Base-by-base conservation (phyloP, 495 filamentous ascomycete species). In the Pyrenopolyporus hunteri region DNA sequence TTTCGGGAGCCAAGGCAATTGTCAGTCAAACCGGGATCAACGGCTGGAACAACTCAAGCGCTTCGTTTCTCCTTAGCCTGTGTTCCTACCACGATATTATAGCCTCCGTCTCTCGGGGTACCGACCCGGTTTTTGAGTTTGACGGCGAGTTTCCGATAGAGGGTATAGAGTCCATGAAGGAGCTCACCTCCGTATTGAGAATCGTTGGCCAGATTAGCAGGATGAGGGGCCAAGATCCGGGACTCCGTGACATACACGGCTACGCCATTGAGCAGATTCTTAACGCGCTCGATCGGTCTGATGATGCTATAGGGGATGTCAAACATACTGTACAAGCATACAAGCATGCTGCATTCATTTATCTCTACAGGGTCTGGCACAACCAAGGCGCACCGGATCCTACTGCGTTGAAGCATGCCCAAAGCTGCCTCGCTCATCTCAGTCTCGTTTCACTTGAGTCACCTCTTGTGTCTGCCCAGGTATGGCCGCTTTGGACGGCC, bases 401-500 rank as follows among this genome's bases (percentile, higher is more conserved):
- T 6, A 42, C 45, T 4, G 31, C 63, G 3, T 37, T 66, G 33
- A 60, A 59, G 16, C 67, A 70, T 51, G 64, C 53, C 4, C 56
- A 44, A 14, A 40, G 52, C 9, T 68, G 69, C 28, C 61, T 72
- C 29, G 16, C 31, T 22, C 56, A 70, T 23, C 57, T 71, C 9
- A 26, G 36, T 25, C 39, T 50, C 13, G 61, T 71, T 13, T 49
- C 67, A 1, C 57, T 67, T 6, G 28, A 35, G 29, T 71, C 69
- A 1, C 60, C 69, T 20, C 69, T 71, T 11, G 63, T 63, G 9
- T 59, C 69, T 8, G 49, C 69, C 8, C 69, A 71, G n/a, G 60
- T 63, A 23, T 71, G 66, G 63, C 67, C 69, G 7, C 44, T 71
- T 17, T 71, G 69, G 69, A 71, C 67, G n/a, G 66, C 69, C 1